Conservation (phyloP, 2,329 filamentous ascomycete species). For the Camillea tinctor region DNA sequence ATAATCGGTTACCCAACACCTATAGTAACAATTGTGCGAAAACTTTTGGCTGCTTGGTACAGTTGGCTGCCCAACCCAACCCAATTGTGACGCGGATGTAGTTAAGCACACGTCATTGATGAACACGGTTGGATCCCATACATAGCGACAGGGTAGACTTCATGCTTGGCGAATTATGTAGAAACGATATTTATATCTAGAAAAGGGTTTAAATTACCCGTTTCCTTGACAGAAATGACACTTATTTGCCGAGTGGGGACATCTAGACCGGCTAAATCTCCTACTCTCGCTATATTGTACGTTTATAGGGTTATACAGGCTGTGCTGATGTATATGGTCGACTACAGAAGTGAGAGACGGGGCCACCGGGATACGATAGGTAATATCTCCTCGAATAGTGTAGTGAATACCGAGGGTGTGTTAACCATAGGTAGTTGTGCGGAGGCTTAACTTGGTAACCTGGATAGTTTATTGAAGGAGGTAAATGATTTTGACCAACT, state of each 20-base stretch:
- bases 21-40: no score
- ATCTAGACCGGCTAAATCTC: neutral
- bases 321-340: neutral
- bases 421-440: neutral
- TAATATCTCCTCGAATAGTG: neutral
- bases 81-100: no score
- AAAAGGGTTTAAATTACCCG: neutral
- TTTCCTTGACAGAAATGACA: neutral
- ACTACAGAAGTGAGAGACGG: neutral
- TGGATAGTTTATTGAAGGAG: neutral
- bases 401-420: neutral
- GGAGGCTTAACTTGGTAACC: neutral
- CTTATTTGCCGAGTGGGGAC: neutral
- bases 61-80: no score
- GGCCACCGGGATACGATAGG: no score
- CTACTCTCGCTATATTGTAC: neutral
- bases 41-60: no score
- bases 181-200: neutral
- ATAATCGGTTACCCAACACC: no score
- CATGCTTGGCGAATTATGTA: no score
- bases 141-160: no score
- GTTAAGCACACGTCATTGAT: no score
- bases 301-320: no score
- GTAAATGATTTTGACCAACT: no score
- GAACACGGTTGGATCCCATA: no score